Evolutionary conservation across 352 stramenopile species (phyloP), one percentile per base, ranked within the genome.

Genomic region (Globisporangium irregulare): DNA sequence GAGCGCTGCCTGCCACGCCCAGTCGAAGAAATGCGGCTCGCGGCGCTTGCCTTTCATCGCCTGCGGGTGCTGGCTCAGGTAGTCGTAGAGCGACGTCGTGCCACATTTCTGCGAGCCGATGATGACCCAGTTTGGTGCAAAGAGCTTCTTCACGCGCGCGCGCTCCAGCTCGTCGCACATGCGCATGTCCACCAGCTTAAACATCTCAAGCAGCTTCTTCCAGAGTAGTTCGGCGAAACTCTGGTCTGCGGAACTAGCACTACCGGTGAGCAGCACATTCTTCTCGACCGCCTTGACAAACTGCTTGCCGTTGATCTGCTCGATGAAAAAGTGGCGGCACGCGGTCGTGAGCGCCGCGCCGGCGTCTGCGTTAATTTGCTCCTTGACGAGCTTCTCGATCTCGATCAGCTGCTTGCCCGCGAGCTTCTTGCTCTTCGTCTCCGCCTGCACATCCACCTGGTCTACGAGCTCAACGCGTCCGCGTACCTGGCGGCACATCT

Each of bases 61-160:
- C 36, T 90, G 81, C 18, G 95, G 92, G 77, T 99, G 95, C 73
- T 98, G 91, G 54, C 77, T 79, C 50, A 90, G 62, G 20, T 85
- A 82, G 32, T 84, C 78, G 53, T 82, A 90, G 12, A 90, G 70
- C 48, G 81, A 87, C 66, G 81, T 90, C 62, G 81, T 90, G 62
- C 81, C 81, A 62, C 81, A 87, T 68, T 90, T 90, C 58, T 88
- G 79, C 15, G 76, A 75, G 36, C 81, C 81, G 36, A 90, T 81
- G 64, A 90, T 86, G 48, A 82, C 73, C 73, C 79, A 90, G 62
- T 83, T 80, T 12, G 78, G 81, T 3, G 73, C 75, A 43, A 73
- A 81, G 22, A 78, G 62, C 25, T 66, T 66, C 41, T 38, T 38
- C 18, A 60, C 48, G 10, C 68, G 53, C 29, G 80, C 74, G 2